These are phyloP conservation scores for Phytophthora constricta DNA, from an alignment of 352 stramenopile genomes.

Conservation along the genomic window DNA sequence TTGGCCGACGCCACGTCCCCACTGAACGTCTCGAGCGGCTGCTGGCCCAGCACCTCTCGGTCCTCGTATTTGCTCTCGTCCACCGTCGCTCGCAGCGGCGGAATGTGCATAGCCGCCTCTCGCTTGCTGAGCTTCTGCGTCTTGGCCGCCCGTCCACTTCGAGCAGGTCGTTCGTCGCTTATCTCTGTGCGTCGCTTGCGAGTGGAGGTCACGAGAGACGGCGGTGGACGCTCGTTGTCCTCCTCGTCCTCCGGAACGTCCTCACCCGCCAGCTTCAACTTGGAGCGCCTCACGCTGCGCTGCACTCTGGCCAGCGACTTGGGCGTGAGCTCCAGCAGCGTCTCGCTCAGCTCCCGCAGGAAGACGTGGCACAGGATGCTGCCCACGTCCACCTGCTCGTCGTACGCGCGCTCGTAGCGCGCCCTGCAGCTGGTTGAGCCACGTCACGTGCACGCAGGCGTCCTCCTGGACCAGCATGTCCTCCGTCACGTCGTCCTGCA, in stretches of 20 bases:
- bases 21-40: slow-evolving; percentile 45
- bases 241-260: slow-evolving; percentile 37
- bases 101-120: slow-evolving; percentile 49
- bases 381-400: slow-evolving; percentile 68
- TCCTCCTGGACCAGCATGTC: slow-evolving; percentile 66
- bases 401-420: slow-evolving; percentile 60
- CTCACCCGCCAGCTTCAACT: slow-evolving; percentile 29
- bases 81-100: slow-evolving; percentile 53
- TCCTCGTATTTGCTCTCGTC: slow-evolving; percentile 66
- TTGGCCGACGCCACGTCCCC: slow-evolving; percentile 60
- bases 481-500: slow-evolving; percentile 80
- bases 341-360: slow-evolving; percentile 45
- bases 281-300: slow-evolving; percentile 49
- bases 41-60: slow-evolving; percentile 52
- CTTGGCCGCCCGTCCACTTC: not conserved
- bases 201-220: slow-evolving; percentile 13
- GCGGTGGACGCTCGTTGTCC: slow-evolving; percentile 67
- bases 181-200: slow-evolving; percentile 31
- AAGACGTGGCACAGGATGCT: slow-evolving; percentile 81
- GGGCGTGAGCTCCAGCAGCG: slow-evolving; percentile 52
- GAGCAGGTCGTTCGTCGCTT: slow-evolving; percentile 4
- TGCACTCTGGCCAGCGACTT: slow-evolving; percentile 67
- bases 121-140: slow-evolving; percentile 49
- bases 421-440: slow-evolving; percentile 53
- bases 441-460: slow-evolving; percentile 59